Base-by-base conservation (phyloP, 2,329 filamentous ascomycete genomes). In the Aureobasidium sp. region DNA sequence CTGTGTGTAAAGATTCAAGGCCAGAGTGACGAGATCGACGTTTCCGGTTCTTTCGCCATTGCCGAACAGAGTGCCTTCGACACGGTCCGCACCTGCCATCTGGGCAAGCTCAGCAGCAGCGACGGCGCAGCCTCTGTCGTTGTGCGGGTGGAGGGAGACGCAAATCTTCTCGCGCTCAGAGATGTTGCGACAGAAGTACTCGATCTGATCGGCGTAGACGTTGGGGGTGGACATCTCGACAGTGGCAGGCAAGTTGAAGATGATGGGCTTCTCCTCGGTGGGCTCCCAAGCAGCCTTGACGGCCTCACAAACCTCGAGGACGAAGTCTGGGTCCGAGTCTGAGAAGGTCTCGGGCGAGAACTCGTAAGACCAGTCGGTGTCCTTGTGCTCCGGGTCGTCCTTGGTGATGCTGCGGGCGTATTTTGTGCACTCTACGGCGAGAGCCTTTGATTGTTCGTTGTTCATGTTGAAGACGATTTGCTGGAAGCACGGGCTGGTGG, bases 41-140 rank as follows among this genome's bases (percentile, higher is more conserved):
- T 97, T 97, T 66, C 93, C 94, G 0, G 93, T 97, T 66, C 94
- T 82, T 81, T 99, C 93, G 63, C 94, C 93, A 69, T 97, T 97
- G 59, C 92, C 92, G 72, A 97, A 95, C 43, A 97, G 81, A 66
- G 91, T 96, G 50, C 93, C 93, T 76, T 97, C 93, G 15, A 97
- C 93, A 72, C 94, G 82, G 76, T 97, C 90, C 39, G 92, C 94
- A 60, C 93, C 94, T 20, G 92, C 94, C 92, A 97, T 97, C 75
- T 97, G 92, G 7, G 89, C 93, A 70, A 97, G 77, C 73, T 97
- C 93, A 10, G 93, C 89, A 0, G 92, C 92, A 0, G 93, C 93
- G 17, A 94, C 86, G 3, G 90, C 92, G 69, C 89, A 95, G 26
- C 93, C 93, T 65, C 94, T 84, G 74, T 97, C 94, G 72, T 97